These are phyloP conservation scores for Rhodofomes roseus DNA, from an alignment of 1,284 basidiomycete genomes.

Conservation along the genomic window DNA sequence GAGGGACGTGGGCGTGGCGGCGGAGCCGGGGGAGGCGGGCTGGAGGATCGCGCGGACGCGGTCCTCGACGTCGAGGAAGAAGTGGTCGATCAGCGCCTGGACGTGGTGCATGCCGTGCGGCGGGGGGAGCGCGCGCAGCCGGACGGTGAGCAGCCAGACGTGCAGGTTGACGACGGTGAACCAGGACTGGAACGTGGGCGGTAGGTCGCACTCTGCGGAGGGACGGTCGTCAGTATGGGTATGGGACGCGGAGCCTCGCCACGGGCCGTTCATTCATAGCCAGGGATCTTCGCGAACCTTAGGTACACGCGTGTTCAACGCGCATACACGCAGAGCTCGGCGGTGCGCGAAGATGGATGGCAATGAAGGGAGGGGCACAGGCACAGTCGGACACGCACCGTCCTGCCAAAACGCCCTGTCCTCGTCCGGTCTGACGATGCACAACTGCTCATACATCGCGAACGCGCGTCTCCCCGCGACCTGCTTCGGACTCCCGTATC, in stretches of 20 bases:
- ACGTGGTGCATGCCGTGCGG: constrained; percentile 63
- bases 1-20: constrained; percentile 27
- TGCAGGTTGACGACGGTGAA: constrained; percentile 95
- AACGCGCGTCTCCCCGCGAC: constrained; percentile 56
- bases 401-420: constrained; percentile 64
- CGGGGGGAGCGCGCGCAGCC: constrained; percentile 80
- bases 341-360: neutral
- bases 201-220: constrained; percentile 76
- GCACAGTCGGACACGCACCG: constrained; percentile 37
- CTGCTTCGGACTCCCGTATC: constrained; percentile 61
- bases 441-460: constrained; percentile 55
- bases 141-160: constrained; percentile 86
- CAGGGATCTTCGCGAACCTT: too few relatives aligned
- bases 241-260: too few relatives aligned
- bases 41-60: constrained; percentile 83
- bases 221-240: neutral
- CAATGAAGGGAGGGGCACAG: neutral
- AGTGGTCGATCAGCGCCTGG: constrained; percentile 90
- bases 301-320: neutral
- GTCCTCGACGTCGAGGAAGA: constrained; percentile 93
- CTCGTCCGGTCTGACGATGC: constrained; percentile 54
- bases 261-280: too few relatives aligned
- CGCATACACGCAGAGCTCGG: neutral
- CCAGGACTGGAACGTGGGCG: constrained; percentile 96
- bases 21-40: constrained; percentile 32